phyloP scores from a whole-genome alignment of 2,329 filamentous ascomycete genomes.

The Trichoderma sp. region DNA sequence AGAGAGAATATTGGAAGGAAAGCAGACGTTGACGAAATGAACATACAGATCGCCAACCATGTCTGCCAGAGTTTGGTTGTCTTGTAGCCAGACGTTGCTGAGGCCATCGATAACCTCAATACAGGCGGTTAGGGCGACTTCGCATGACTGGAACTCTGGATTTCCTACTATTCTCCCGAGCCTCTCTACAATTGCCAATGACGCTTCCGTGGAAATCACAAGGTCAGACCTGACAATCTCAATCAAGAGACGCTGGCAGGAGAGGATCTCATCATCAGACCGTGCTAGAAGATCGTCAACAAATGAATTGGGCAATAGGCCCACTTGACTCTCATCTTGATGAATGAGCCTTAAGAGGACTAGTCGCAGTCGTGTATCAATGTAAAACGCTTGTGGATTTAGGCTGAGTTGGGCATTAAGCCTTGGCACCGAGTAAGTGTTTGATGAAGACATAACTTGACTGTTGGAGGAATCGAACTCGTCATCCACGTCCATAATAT shows the following conservation, averaged over 20 bases:
- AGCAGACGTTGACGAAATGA: conserved; percentile 70
- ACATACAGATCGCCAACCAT: conserved; percentile 76
- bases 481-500: conserved; percentile 70
- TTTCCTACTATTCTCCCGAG: conserved; percentile 57
- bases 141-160: conserved; percentile 71
- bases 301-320: conserved; percentile 55
- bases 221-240: conserved; percentile 61
- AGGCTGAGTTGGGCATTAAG: conserved; percentile 48
- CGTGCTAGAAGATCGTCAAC: conserved; percentile 55
- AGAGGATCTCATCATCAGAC: conserved; percentile 57
- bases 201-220: conserved; percentile 52
- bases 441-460: conserved; percentile 46
- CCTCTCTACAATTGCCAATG: conserved; percentile 53
- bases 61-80: conserved; percentile 63
- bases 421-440: conserved; percentile 50
- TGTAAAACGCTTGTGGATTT: conserved; percentile 52
- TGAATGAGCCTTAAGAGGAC: conserved; percentile 50
- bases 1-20: conserved; percentile 72
- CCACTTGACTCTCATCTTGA: conserved; percentile 51
- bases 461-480: conserved; percentile 65
- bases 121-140: conserved; percentile 69
- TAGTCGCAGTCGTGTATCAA: conserved; percentile 52
- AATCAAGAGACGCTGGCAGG: conserved; percentile 53
- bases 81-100: conserved; percentile 64
- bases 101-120: conserved; percentile 70